Evolutionary conservation across 352 stramenopile genomes (phyloP), one percentile per base, ranked within the genome.

Genomic region (Phytophthora citricola): DNA sequence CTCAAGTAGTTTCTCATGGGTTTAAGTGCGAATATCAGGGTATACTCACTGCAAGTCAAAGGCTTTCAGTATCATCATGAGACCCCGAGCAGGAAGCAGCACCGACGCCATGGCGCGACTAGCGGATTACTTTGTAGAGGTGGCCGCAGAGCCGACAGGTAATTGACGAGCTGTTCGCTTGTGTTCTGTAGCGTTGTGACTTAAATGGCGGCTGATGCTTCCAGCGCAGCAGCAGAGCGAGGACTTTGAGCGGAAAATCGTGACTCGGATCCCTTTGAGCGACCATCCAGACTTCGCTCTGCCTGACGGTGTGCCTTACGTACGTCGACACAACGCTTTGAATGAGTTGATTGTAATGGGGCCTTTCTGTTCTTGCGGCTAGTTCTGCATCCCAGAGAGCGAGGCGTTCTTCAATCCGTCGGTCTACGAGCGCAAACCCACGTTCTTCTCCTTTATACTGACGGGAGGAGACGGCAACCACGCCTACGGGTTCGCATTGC

Each of bases 371-470:
- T 44, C 17, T 39, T 58, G 11, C 17, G 50, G 27, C 27, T 59
- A 94, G 86, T 94, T 94, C 60, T 94, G 86, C 59, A 73, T 94
- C 27, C 86, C 83, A 26, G 76, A 88, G 47, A 85, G 74, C 53
- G 58, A 81, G 34, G 67, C 70, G 48, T 73, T 78, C 20, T 62
- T 71, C 32, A 49, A 73, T 3, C 69, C 78, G 54, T 76, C 73
- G 3, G 70, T 75, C 12, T 92, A 81, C 63, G 81, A 91, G 66
- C 79, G 80, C 55, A 81, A 81, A 58, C 84, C 87, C 22, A 71
- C 72, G 6, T 92, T 93, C 72, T 92, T 93, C 64, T 93, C 87
- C 7, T 94, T 94, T 57, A 83, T 82, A 31, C 73, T 94, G 50
- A 94, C 87, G 17, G 71, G 76, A n/a, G 85, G 87, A 49, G 81